Evolutionary conservation across 1,284 basidiomycete genomes (phyloP).

Genomic region (Inonotus obliquus): DNA sequence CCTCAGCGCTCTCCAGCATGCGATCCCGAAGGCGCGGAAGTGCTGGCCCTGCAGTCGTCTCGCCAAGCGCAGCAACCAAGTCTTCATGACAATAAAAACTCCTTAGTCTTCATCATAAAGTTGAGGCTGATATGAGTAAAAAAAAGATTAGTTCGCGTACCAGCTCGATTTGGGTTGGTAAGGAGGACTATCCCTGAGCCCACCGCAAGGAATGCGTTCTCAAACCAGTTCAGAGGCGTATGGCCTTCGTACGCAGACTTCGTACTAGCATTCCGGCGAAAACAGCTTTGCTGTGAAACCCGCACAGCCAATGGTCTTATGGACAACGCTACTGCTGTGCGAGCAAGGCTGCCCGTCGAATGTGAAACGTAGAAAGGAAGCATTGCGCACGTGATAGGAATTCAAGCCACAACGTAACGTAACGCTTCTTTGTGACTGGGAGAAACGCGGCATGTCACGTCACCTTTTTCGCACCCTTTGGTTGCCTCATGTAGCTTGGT

Average conservation of each 20-base stretch:
- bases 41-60: constrained; percentile 82
- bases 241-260: constrained; percentile 63
- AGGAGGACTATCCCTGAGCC: constrained; percentile 87
- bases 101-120: background rate
- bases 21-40: constrained; percentile 75
- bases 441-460: background rate
- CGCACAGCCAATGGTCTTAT: background rate
- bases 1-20: constrained; percentile 80
- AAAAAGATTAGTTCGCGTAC: constrained; percentile 42
- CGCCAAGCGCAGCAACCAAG: constrained; percentile 89
- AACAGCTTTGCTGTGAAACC: background rate
- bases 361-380: constrained; percentile 3
- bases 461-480: background rate
- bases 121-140: background rate
- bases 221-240: constrained; percentile 75
- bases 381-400: constrained; percentile 7
- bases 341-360: background rate
- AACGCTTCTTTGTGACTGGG: background rate
- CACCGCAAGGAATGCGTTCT: constrained; percentile 80
- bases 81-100: constrained; percentile 42
- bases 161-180: constrained; percentile 79
- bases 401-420: background rate
- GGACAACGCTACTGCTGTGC: background rate
- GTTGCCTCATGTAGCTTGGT: background rate
- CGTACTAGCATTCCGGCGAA: background rate